phyloP scores from a whole-genome alignment of 1,139 yeast species.

The Candida tunisiensis region DNA sequence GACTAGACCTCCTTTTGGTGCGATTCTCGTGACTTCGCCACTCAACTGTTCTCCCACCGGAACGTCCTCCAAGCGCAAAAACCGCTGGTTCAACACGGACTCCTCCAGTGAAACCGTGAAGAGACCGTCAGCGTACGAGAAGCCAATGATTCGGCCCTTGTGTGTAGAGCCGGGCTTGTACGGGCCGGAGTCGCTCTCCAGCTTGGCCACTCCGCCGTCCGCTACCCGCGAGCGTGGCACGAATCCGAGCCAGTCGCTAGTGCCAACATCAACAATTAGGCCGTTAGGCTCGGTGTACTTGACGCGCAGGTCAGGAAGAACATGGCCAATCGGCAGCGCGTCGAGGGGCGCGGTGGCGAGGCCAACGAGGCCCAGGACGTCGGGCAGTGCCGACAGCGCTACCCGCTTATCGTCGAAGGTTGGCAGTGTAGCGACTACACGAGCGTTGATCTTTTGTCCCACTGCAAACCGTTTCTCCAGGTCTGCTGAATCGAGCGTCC shows the following conservation, averaged over 20 bases:
- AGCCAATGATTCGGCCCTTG: constrained; percentile 63
- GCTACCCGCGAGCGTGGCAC: constrained; percentile 50
- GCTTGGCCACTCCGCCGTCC: constrained; percentile 28
- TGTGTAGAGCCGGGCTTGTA: constrained; percentile 51
- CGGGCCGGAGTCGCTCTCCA: constrained; percentile 14
- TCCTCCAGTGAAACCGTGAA: constrained; percentile 57
- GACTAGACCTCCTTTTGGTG: constrained; percentile 54
- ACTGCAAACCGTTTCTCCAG: constrained; percentile 22
- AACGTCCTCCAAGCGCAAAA: constrained; percentile 50
- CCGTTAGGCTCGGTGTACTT: constrained; percentile 31
- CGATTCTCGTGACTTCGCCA: constrained; percentile 43
- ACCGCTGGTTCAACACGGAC: constrained; percentile 42
- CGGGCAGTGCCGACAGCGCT: constrained; percentile 47
- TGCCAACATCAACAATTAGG: constrained; percentile 27
- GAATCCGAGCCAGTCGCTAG: constrained; percentile 11
- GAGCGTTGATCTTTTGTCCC: constrained; percentile 30
- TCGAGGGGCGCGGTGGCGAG: constrained; percentile 18
- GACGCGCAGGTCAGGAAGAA: constrained; percentile 42
- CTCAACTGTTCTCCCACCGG: constrained; percentile 52
- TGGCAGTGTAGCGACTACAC: constrained; percentile 7
- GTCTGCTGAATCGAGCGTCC: constrained; percentile 27
- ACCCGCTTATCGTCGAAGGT: constrained; percentile 22
- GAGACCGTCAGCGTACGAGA: constrained; percentile 44
- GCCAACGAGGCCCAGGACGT: constrained; percentile 26
- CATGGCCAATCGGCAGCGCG: constrained; percentile 67